Evolutionary conservation across 305 asterid species (phyloP).

Genomic region (Lippia alba): DNA sequence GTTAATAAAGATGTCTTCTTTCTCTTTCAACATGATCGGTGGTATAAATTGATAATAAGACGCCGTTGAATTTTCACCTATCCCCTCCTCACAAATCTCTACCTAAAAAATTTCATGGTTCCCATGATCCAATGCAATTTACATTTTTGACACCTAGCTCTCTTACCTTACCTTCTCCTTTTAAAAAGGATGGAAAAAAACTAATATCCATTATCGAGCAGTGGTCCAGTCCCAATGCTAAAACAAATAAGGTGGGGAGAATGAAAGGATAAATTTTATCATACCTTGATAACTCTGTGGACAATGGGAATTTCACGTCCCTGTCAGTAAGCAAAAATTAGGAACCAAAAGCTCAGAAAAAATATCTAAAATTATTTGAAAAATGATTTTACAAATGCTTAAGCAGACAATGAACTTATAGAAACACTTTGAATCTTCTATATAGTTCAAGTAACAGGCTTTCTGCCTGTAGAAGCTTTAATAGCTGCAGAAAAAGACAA

Average conservation of each 20-base stretch:
- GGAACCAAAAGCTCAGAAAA: conserved; percentile 16
- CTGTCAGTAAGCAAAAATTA: conserved; percentile 47
- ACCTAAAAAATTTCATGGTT: conserved; percentile 22
- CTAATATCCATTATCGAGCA: conserved; percentile 22
- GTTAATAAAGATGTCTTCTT: conserved; percentile 19
- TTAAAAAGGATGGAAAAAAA: neutral
- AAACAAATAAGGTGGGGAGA: neutral
- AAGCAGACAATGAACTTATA: conserved; percentile 6
- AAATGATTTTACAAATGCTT: conserved; percentile 18
- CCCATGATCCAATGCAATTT: conserved; percentile 14
- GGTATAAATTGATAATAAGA: conserved; percentile 1
- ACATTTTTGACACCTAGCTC: neutral
- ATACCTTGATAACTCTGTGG: conserved; percentile 93
- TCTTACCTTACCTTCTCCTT: conserved; percentile 2
- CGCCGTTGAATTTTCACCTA: neutral
- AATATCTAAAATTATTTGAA: neutral
- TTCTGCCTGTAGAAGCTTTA: neutral
- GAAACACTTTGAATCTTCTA: conserved; percentile 8
- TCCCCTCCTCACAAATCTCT: conserved; percentile 2
- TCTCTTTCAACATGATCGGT: conserved; percentile 1
- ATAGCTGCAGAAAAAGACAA: conserved; percentile 8
- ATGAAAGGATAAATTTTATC: conserved; percentile 5
- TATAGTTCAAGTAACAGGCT: neutral
- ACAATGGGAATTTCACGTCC: conserved; percentile 99
- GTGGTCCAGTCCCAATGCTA: conserved; percentile 22